Percentiles rank a stretch among this genome's conserved stretches.
Evolutionary conservation across 495 filamentous ascomycete genomes (phyloP).

Genomic region (Penicillium tannophilum): DNA sequence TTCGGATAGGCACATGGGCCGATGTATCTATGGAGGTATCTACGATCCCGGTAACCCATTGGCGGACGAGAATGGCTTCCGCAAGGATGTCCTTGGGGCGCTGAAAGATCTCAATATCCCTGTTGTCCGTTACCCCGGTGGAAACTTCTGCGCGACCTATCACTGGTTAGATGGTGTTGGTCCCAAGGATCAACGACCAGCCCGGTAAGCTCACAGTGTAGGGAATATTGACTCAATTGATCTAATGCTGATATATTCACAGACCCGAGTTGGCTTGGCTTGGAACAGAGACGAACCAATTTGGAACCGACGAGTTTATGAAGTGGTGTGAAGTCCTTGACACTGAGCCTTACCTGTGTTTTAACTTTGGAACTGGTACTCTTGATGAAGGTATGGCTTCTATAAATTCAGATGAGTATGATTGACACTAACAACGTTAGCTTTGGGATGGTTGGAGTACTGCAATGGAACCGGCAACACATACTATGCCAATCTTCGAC

Average conservation of each 20-base stretch:
- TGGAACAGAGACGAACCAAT: constrained; percentile 72
- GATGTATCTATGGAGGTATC: constrained; percentile 84
- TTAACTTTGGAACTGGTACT: constrained; percentile 76
- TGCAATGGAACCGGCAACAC: constrained; percentile 74
- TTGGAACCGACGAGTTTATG: constrained; percentile 84
- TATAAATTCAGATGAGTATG: not conserved
- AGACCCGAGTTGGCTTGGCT: constrained; percentile 77
- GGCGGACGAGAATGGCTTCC: constrained; percentile 74
- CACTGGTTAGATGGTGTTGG: constrained; percentile 82
- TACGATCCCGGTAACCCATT: constrained; percentile 72
- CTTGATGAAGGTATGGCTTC: constrained; percentile 63
- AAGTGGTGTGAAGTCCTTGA: constrained; percentile 70
- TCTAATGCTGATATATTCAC: not conserved
- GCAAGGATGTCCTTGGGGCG: constrained; percentile 71
- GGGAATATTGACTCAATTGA: not conserved
- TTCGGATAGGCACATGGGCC: constrained; percentile 68
- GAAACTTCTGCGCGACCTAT: constrained; percentile 81
- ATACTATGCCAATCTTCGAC: constrained; percentile 74
- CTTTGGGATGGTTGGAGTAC: constrained; percentile 78
- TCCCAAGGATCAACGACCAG: constrained; percentile 64
- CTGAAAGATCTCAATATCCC: constrained; percentile 71
- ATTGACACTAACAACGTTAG: constrained; percentile 25
- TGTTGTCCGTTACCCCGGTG: constrained; percentile 77
- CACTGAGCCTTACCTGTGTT: constrained; percentile 71
- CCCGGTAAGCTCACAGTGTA: constrained; percentile 35